These are phyloP conservation scores for Paraurostyla sp. DNA, from an alignment of 73 alveolate genomes.

Conservation along the genomic window DNA sequence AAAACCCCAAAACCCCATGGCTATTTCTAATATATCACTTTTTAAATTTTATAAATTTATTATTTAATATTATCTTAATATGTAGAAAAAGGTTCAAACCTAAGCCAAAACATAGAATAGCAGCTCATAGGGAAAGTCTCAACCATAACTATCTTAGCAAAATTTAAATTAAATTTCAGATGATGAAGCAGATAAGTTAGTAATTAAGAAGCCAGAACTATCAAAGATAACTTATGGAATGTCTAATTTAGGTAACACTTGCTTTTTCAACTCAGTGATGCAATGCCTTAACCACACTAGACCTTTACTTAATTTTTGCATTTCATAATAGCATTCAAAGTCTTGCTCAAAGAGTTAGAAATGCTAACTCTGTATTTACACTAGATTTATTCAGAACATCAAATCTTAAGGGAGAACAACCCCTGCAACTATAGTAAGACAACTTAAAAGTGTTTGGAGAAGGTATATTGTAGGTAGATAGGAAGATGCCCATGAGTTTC, in stretches of 20 bases:
- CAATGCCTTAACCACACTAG: conserved; percentile 72
- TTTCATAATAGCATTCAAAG: not conserved
- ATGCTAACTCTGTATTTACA: conserved; percentile 44
- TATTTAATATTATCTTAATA: not conserved
- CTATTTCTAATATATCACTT: too few relatives aligned
- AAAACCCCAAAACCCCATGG: too few relatives aligned
- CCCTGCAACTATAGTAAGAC: not conserved
- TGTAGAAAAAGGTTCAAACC: not conserved
- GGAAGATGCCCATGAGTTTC: conserved; percentile 79
- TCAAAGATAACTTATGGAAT: not conserved
- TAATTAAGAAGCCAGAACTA: not conserved
- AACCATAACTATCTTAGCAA: not conserved
- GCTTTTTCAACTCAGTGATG: conserved; percentile 86
- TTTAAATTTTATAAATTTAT: not conserved
- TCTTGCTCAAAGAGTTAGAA: conserved; percentile 41
- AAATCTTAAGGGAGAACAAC: not conserved
- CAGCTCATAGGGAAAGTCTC: not conserved
- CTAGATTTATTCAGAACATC: not conserved
- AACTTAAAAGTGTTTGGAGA: conserved; percentile 34
- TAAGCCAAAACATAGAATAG: not conserved
- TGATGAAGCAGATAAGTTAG: conserved; percentile 5
- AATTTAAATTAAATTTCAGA: not conserved
- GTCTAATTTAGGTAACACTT: conserved; percentile 84
- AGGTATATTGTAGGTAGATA: conserved; percentile 48
- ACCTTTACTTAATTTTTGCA: conserved; percentile 35